These are phyloP conservation scores for Acrasis kona DNA, from an alignment of 78 protist species.

Conservation along the genomic window DNA sequence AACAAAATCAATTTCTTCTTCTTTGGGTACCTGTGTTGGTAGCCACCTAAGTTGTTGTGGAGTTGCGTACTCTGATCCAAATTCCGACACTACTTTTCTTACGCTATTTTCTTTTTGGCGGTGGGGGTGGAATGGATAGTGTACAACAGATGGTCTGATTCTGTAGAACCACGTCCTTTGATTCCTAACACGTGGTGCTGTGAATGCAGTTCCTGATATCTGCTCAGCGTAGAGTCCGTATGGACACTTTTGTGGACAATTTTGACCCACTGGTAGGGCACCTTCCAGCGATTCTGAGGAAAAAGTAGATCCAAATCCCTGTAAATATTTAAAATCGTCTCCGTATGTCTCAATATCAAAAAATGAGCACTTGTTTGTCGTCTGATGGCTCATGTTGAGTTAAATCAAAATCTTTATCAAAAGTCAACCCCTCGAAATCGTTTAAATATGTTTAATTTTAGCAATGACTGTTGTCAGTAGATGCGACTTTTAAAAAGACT, in stretches of 20 bases:
- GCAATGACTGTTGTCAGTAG: too few relatives aligned
- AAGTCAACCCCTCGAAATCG: too few relatives aligned
- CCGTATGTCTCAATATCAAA: too few relatives aligned
- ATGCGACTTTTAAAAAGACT: too few relatives aligned
- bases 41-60: conserved; percentile 3
- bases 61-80: background rate
- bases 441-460: too few relatives aligned
- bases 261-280: conserved; percentile 76
- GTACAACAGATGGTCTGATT: conserved; percentile 50
- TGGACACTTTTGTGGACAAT: conserved; percentile 81
- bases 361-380: too few relatives aligned
- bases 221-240: conserved; percentile 88
- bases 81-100: too few relatives aligned
- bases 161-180: conserved; percentile 72
- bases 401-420: too few relatives aligned
- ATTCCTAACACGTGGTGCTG: conserved; percentile 59
- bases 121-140: background rate
- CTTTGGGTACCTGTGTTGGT: background rate
- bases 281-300: conserved; percentile 65
- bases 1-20: conserved; percentile 43
- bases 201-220: conserved; percentile 84
- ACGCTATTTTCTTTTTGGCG: too few relatives aligned
- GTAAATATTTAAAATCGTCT: conserved; percentile 50
- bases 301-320: conserved; percentile 64
- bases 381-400: too few relatives aligned